A percentile compares a stretch with the other conserved stretches of the same genome.
Conservation (phyloP, 192 early-diverging fungal genomes). For the Geranomyces michiganensis region DNA sequence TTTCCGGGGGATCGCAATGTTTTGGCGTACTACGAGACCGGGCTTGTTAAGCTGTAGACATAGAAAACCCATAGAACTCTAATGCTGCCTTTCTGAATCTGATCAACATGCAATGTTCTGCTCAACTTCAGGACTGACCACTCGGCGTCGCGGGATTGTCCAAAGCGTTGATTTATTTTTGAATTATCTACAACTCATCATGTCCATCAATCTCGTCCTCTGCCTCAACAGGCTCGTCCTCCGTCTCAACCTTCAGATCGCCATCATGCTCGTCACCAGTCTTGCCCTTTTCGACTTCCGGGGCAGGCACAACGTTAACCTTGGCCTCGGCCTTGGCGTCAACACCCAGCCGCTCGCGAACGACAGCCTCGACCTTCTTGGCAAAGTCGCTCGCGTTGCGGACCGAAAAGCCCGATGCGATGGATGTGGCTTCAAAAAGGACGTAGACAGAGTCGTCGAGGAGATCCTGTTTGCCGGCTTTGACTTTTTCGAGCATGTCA, state of each 20-base stretch:
- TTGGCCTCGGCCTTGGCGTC: conserved; percentile 34
- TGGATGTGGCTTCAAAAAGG: conserved; percentile 46
- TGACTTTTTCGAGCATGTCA: conserved; percentile 40
- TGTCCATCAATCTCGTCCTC: conserved; percentile 14
- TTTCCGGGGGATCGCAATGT: too few relatives aligned
- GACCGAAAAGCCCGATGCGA: conserved; percentile 45
- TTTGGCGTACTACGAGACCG: too few relatives aligned
- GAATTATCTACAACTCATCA: conserved; percentile 35
- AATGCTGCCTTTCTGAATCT: too few relatives aligned
- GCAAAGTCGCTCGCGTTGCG: conserved; percentile 40
- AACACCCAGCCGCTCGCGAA: conserved; percentile 42
- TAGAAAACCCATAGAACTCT: too few relatives aligned
- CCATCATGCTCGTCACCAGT: too few relatives aligned
- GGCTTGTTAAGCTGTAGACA: too few relatives aligned
- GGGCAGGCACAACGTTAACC: conserved; percentile 39
- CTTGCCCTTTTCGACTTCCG: conserved; percentile 48
- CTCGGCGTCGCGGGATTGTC: too few relatives aligned
- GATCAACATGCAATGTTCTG: too few relatives aligned
- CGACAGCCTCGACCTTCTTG: conserved; percentile 41
- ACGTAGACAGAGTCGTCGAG: conserved; percentile 39
- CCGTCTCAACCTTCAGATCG: too few relatives aligned
- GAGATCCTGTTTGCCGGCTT: conserved; percentile 25
- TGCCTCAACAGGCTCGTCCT: too few relatives aligned
- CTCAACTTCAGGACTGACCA: too few relatives aligned
- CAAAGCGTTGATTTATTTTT: too few relatives aligned